Evolutionary conservation across 345 rosid genomes (phyloP).

Genomic region (Heritiera fomes): DNA sequence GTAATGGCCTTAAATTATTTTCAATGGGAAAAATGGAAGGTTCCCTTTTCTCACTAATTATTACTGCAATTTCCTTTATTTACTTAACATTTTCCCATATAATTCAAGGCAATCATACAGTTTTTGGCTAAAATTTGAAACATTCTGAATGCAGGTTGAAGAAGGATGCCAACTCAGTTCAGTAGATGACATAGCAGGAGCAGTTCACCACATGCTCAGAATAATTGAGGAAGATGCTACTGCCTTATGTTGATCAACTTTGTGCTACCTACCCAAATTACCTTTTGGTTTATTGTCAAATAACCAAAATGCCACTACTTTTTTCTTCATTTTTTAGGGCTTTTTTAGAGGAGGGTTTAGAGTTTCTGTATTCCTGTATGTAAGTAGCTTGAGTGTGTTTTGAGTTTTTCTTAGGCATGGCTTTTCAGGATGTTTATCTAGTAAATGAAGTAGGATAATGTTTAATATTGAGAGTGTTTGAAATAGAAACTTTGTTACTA

Average conservation of each 20-base stretch:
- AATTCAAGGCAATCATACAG: conserved; percentile 16
- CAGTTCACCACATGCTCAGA: conserved; percentile 84
- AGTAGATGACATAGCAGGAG: conserved; percentile 85
- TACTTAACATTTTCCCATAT: background rate
- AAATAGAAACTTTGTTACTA: background rate
- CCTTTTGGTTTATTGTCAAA: conserved; percentile 18
- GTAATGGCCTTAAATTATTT: background rate
- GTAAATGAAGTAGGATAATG: background rate
- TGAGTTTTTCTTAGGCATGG: background rate
- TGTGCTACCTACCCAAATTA: conserved; percentile 24
- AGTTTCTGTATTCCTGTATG: background rate
- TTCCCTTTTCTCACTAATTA: background rate
- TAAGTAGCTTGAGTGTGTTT: background rate
- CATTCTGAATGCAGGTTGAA: conserved; percentile 58
- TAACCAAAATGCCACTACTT: conserved; percentile 24
- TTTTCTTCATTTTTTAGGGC: background rate
- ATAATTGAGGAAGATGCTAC: conserved; percentile 56
- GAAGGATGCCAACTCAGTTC: conserved; percentile 86
- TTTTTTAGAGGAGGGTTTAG: background rate
- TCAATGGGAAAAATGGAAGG: background rate
- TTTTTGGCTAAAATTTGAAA: conserved; percentile 24
- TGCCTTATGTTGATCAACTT: conserved; percentile 29
- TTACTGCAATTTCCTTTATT: background rate
- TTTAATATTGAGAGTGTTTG: background rate
- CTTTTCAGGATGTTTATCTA: background rate